Evolutionary conservation across 441 rosid genomes (phyloP), one percentile per base, ranked within the genome.

Genomic region (Capsella rubella): DNA sequence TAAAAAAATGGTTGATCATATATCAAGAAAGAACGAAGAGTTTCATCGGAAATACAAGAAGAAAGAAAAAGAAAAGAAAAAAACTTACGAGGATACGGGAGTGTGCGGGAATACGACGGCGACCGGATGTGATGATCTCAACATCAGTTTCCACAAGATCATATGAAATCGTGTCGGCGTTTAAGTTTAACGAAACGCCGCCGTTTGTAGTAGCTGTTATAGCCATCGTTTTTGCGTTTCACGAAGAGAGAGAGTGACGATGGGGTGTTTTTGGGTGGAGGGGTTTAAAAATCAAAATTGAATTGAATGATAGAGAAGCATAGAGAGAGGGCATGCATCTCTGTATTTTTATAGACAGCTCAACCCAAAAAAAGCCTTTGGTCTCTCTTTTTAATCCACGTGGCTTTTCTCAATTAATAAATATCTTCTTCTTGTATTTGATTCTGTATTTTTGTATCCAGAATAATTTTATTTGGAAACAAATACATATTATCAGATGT

Each of bases 41-140:
- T 8, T 42, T 18, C 27, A 58, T 21, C 37, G 6, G 34, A 3
- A 1, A n/a, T 15, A n/a, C 10, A 53, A 28, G 25, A 21, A 21
- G 25, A 21, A 21, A 2, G 25, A 21, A 21, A 21, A 21, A 21
- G 25, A 28, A 3, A 16, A 2, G 10, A 18, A 34, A 27, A 3
- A 31, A 66, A 21, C 56, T 69, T 82, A 88, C 98, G 85, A 93
- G 84, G 64, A 91, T 52, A 68, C 84, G 47, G 56, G 87, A 80
- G 79, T 91, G 96, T 5, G 88, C 89, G 1, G 95, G 88, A 76
- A 93, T 86, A 50, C 89, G 87, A 8, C 77, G 83, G 72, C 90
- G 90, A 40, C 82, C 86, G 72, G 98, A 85, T 53, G 98, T 88
- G 71, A 89, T 74, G 78, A 93, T 80, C 32, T 78, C 79, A 67